Conservation (phyloP, 768 basidiomycete species). For the Phallus indusiatus region DNA sequence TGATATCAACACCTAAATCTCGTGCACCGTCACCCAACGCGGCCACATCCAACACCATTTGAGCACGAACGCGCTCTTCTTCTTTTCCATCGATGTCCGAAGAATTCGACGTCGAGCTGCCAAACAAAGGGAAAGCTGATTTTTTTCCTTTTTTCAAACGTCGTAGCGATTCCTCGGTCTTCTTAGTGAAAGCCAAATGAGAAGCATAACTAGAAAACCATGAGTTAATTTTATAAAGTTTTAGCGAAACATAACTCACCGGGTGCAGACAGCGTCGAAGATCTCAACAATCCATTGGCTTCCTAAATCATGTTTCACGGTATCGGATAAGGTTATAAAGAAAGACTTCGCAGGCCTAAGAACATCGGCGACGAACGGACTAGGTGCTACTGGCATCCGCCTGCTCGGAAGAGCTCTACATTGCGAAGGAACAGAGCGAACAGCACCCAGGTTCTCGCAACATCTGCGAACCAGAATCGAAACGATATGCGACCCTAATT, state of each 20-base stretch:
- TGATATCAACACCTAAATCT: slow-evolving; percentile 55
- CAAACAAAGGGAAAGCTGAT: slow-evolving; percentile 68
- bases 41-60: slow-evolving; percentile 83
- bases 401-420: slow-evolving; percentile 79
- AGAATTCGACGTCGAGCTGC: slow-evolving; percentile 26
- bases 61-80: slow-evolving; percentile 78
- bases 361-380: slow-evolving; percentile 76
- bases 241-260: slow-evolving; percentile 18
- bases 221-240: background rate
- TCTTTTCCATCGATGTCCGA: slow-evolving; percentile 68
- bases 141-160: slow-evolving; percentile 85
- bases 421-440: slow-evolving; percentile 84
- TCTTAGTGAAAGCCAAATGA: slow-evolving; percentile 76
- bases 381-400: slow-evolving; percentile 64
- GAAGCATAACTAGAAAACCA: slow-evolving; percentile 57
- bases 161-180: slow-evolving; percentile 83
- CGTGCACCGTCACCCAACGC: slow-evolving; percentile 74
- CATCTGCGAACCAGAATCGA: slow-evolving; percentile 70
- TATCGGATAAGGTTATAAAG: slow-evolving; percentile 49
- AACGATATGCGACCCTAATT: slow-evolving; percentile 55
- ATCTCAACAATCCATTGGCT: slow-evolving; percentile 18
- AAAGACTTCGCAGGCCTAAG: slow-evolving; percentile 71
- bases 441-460: slow-evolving; percentile 73
- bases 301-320: slow-evolving; percentile 43
- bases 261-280: slow-evolving; percentile 21